Evolutionary conservation across 495 filamentous ascomycete species (phyloP), one percentile per base, ranked within the genome.

Genomic region (Hypoxylon lienhwacheense): DNA sequence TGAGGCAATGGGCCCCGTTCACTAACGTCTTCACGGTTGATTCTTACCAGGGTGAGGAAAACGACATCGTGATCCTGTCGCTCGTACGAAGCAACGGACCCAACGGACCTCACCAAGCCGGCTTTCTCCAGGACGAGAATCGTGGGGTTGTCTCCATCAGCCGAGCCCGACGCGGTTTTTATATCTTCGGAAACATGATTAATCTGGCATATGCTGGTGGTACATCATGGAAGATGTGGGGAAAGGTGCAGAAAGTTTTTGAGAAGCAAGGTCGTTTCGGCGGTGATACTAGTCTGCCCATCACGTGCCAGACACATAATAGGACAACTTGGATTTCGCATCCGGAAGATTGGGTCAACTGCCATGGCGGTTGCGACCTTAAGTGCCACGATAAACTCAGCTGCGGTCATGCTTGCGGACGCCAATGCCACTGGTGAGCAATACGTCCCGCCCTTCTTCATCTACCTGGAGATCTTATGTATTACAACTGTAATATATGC

Each of bases 41-140:
- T 62, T 91, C 88, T 0, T 97, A 92, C 66, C 93, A 97, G 64
- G 92, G 92, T 20, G 90, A 97, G 65, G 91, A 97, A 60, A 97
- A 97, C 59, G 89, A 90, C 14, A 75, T 97, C 26, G 72, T 97
- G 12, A 59, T 97, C 3, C 75, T 97, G 1, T 96, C 91, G 0
- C 72, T 97, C 0, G 92, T 96, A 7, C 78, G 93, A 35, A 91
- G 85, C 61, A 67, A 67, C 1, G 42, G 59, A 8, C 36, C 19
- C 0, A 11, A 61, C 0, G 59, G 57, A 12, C 52, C 59, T 7
- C 32, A 56, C 8, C 54, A 44, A 16, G 47, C 72, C 25, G 89
- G 88, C 2, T 97, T 92, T 61, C 70, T 93, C 15, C 74, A 76
- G 7, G 82, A 87, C 35, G 76, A 83, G 57, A 95, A 95, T 55